phyloP scores from a whole-genome alignment of 2,329 filamentous ascomycete genomes.

The Exophiala bonariae region DNA sequence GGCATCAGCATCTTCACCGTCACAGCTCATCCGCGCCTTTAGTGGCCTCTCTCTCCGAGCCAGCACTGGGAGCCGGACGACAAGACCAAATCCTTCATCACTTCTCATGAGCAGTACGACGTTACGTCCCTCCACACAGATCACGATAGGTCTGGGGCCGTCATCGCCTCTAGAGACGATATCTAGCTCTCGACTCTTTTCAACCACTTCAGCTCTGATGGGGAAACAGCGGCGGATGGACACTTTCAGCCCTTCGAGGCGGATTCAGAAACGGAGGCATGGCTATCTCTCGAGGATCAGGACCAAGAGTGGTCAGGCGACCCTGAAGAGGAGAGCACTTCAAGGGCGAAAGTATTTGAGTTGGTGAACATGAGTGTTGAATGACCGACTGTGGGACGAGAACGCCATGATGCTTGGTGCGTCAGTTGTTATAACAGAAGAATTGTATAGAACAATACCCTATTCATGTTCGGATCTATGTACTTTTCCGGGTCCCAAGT shows the following conservation, averaged over 20 bases:
- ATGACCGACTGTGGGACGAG: no score
- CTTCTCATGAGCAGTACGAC: conserved; percentile 4
- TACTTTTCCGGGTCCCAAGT: no score
- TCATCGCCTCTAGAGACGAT: conserved; percentile 3
- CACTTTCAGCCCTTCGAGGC: conserved; percentile 61
- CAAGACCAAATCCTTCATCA: neutral
- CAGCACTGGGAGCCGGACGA: conserved; percentile 4
- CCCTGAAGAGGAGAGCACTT: conserved; percentile 53
- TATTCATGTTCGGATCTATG: no score
- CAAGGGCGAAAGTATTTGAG: conserved; percentile 56
- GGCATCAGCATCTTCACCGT: no score
- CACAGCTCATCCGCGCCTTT: conserved; percentile 15
- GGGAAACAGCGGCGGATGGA: conserved; percentile 46
- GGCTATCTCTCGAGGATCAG: conserved; percentile 58
- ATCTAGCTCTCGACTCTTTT: conserved; percentile 40
- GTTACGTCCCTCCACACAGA: conserved; percentile 5
- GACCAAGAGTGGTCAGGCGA: conserved; percentile 54
- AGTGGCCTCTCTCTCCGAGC: conserved; percentile 13
- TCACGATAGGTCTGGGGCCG: neutral
- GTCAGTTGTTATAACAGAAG: no score
- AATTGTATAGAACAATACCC: no score
- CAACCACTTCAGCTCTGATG: conserved; percentile 42
- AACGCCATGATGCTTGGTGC: neutral
- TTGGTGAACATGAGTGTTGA: conserved; percentile 40
- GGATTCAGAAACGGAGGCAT: conserved; percentile 62